Conservation (phyloP, 768 basidiomycete species). For the Agrocybe praecox region DNA sequence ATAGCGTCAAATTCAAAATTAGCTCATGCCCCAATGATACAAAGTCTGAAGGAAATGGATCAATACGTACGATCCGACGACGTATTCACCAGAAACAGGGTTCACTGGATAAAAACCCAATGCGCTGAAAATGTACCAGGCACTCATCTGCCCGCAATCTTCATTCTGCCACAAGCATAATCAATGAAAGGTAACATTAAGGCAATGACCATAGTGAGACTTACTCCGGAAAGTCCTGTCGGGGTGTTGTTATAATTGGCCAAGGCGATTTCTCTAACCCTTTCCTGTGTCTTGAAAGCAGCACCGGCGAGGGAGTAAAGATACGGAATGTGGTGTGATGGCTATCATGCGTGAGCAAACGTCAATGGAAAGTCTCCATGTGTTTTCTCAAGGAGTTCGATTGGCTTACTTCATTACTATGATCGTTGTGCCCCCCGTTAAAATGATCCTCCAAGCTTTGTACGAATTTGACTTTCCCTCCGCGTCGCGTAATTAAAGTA, state of each 20-base stretch:
- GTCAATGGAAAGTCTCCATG: background rate
- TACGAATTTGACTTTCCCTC: slow-evolving; percentile 69
- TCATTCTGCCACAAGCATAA: slow-evolving; percentile 59
- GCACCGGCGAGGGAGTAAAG: slow-evolving; percentile 75
- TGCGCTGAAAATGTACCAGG: slow-evolving; percentile 84
- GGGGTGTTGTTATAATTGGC: slow-evolving; percentile 69
- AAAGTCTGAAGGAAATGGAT: background rate
- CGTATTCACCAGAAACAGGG: slow-evolving; percentile 74
- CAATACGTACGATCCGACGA: slow-evolving; percentile 67
- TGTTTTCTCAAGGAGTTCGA: background rate
- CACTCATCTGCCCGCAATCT: slow-evolving; percentile 90
- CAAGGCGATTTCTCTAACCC: slow-evolving; percentile 66
- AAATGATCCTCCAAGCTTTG: slow-evolving; percentile 64
- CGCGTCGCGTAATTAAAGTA: slow-evolving; percentile 60
- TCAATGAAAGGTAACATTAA: background rate
- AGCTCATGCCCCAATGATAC: background rate
- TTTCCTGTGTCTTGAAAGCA: slow-evolving; percentile 69
- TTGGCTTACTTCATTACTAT: slow-evolving; percentile 71
- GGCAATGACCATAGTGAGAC: slow-evolving; percentile 17
- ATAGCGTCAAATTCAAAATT: background rate
- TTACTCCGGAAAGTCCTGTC: slow-evolving; percentile 72
- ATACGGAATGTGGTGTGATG: slow-evolving; percentile 87
- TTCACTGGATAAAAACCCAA: slow-evolving; percentile 88
- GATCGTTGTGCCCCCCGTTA: slow-evolving; percentile 72
- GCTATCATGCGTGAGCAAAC: slow-evolving; percentile 37